phyloP scores from a whole-genome alignment of 371 early-diverging fungal genomes.

The Cokeromyces recurvatus region DNA sequence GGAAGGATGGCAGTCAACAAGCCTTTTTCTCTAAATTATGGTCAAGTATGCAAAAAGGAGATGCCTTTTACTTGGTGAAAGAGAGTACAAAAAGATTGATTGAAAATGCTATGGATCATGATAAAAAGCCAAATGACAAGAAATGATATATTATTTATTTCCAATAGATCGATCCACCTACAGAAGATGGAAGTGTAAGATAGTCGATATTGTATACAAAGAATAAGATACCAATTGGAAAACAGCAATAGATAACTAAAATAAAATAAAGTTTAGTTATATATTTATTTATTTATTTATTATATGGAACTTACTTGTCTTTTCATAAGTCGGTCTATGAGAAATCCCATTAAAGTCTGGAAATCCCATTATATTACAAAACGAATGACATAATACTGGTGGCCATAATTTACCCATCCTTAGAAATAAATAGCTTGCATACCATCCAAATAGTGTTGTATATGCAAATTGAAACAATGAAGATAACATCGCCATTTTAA shows the following conservation, averaged over 20 bases:
- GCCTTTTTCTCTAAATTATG: constrained; percentile 30
- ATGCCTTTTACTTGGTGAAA: constrained; percentile 32
- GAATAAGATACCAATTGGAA: constrained; percentile 11
- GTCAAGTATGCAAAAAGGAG: constrained; percentile 26
- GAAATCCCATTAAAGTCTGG: constrained; percentile 40
- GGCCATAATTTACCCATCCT: constrained; percentile 41
- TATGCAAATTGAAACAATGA: constrained; percentile 56
- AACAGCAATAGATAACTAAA: constrained; percentile 12
- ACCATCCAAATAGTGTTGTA: constrained; percentile 71
- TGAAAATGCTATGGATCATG: constrained; percentile 18
- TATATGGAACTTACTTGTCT: constrained; percentile 12
- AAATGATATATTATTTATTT: constrained; percentile 2
- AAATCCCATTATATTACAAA: constrained; percentile 69
- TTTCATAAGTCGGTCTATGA: constrained; percentile 8
- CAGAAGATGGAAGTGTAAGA: constrained; percentile 6
- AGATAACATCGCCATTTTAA: constrained; percentile 28
- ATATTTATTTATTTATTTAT: too few relatives aligned
- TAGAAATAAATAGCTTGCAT: constrained; percentile 53
- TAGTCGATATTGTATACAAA: constrained; percentile 9
- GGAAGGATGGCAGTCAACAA: constrained; percentile 32
- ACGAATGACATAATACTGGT: constrained; percentile 48
- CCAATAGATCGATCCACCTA: constrained; percentile 17
- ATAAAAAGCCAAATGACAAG: constrained; percentile 23
- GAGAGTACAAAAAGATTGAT: constrained; percentile 25
- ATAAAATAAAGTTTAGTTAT: not conserved